These are phyloP conservation scores for Hypoxylon sp. DNA, from an alignment of 2,329 filamentous ascomycete species.

Conservation along the genomic window DNA sequence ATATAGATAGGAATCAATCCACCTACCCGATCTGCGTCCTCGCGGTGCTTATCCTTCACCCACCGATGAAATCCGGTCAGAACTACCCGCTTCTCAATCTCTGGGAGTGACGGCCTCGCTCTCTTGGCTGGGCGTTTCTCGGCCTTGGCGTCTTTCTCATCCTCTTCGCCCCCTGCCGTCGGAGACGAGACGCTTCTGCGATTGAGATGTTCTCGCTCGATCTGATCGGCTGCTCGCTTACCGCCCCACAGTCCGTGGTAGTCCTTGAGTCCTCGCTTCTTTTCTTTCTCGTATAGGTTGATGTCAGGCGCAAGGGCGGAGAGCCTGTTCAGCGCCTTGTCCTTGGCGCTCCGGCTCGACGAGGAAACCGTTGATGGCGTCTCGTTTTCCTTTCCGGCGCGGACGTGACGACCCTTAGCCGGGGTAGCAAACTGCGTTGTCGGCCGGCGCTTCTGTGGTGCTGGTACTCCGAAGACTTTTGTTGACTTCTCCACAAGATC, in stretches of 20 bases:
- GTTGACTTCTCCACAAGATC: slow-evolving; percentile 47
- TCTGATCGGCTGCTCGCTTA: slow-evolving; percentile 66
- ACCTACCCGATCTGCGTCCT: slow-evolving; percentile 82
- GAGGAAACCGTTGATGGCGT: slow-evolving; percentile 73
- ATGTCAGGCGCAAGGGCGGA: slow-evolving; percentile 85
- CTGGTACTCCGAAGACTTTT: slow-evolving; percentile 46
- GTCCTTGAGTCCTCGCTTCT: slow-evolving; percentile 70
- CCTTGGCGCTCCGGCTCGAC: slow-evolving; percentile 86
- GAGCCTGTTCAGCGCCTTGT: slow-evolving; percentile 78
- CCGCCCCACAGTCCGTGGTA: slow-evolving; percentile 65
- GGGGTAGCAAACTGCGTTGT: slow-evolving; percentile 59
- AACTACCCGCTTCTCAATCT: slow-evolving; percentile 77
- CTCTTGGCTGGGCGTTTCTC: slow-evolving; percentile 67
- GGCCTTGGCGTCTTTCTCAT: slow-evolving; percentile 49
- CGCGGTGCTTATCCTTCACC: slow-evolving; percentile 75
- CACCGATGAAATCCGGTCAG: slow-evolving; percentile 87
- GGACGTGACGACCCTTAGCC: slow-evolving; percentile 56
- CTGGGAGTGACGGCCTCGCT: slow-evolving; percentile 67
- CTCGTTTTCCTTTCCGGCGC: slow-evolving; percentile 81
- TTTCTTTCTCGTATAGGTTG: slow-evolving; percentile 90
- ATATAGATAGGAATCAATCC: slow-evolving; percentile 9
- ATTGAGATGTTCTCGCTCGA: slow-evolving; percentile 58
- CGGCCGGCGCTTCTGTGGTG: slow-evolving; percentile 41
- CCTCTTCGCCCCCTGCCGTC: slow-evolving; percentile 32
- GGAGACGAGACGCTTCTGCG: slow-evolving; percentile 52